Conservation (phyloP, 148 eudicot genomes). For the Spergularia marina region DNA sequence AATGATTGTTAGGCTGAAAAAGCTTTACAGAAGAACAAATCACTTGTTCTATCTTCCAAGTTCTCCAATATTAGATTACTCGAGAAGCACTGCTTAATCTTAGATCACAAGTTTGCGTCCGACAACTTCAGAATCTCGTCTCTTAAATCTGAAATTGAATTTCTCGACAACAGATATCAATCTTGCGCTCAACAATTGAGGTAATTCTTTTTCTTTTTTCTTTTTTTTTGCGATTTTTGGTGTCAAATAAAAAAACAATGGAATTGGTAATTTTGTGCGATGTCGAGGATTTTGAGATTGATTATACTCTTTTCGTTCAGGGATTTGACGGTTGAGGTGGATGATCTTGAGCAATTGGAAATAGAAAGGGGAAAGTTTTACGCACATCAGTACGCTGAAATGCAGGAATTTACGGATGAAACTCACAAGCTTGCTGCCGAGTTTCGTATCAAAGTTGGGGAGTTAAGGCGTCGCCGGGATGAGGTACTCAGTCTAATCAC, state of each 20-base stretch:
- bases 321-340: constrained; percentile 37
- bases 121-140: constrained; percentile 35
- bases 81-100: constrained; percentile 43
- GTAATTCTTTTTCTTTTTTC: constrained; percentile 1
- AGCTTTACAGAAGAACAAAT: constrained; percentile 36
- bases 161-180: constrained; percentile 30
- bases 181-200: constrained; percentile 30
- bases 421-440: constrained; percentile 28
- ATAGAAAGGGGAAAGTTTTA: constrained; percentile 33
- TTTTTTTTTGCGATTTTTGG: not conserved
- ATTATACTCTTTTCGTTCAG: constrained; percentile 10
- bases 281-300: not conserved
- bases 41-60: constrained; percentile 35
- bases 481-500: constrained; percentile 25
- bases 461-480: constrained; percentile 30
- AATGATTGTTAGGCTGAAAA: constrained; percentile 38
- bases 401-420: constrained; percentile 30
- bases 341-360: constrained; percentile 36
- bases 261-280: not conserved
- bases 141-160: constrained; percentile 36
- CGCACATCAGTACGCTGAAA: constrained; percentile 24
- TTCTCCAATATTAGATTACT: constrained; percentile 28
- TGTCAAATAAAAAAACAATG: not conserved
- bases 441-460: constrained; percentile 27
- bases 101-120: constrained; percentile 43